Conservation (phyloP, 495 filamentous ascomycete species). For the Penicillium argentinense region DNA sequence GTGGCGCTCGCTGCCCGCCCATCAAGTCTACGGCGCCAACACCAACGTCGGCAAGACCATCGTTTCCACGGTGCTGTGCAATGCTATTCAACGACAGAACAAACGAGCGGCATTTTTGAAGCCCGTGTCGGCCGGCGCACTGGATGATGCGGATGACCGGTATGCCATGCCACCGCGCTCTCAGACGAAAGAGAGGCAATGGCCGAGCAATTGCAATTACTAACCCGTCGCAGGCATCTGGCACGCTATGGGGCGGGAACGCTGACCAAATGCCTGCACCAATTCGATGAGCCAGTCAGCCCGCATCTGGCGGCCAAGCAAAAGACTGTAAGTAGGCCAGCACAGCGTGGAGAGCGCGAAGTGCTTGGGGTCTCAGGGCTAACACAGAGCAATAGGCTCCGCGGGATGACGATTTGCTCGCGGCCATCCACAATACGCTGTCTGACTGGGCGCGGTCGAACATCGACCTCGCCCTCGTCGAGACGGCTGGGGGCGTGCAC, state of each 20-base stretch:
- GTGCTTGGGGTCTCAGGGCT: neutral
- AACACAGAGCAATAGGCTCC: slow-evolving; percentile 33
- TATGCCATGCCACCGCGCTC: slow-evolving; percentile 31
- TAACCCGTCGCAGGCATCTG: slow-evolving; percentile 52
- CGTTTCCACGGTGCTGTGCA: slow-evolving; percentile 67
- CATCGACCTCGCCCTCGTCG: slow-evolving; percentile 56
- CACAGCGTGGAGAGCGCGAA: too few relatives aligned
- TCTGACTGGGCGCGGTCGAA: slow-evolving; percentile 38
- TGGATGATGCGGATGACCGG: slow-evolving; percentile 66
- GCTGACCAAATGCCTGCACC: slow-evolving; percentile 60
- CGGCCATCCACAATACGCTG: slow-evolving; percentile 47
- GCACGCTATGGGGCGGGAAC: slow-evolving; percentile 49
- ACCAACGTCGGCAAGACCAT: slow-evolving; percentile 81
- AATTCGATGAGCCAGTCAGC: slow-evolving; percentile 70
- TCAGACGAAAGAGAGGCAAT: too few relatives aligned
- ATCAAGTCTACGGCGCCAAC: slow-evolving; percentile 77
- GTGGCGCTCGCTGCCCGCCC: slow-evolving; percentile 60
- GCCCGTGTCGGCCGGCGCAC: slow-evolving; percentile 71
- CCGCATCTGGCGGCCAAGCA: slow-evolving; percentile 66
- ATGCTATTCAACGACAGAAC: slow-evolving; percentile 48
- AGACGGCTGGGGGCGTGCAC: slow-evolving; percentile 76
- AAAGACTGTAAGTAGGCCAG: slow-evolving; percentile 31
- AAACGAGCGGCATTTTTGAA: slow-evolving; percentile 65
- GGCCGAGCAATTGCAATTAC: neutral
- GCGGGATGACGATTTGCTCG: slow-evolving; percentile 47